Base-by-base conservation (phyloP, 305 asterid species). In the Fraxinus latifolia region DNA sequence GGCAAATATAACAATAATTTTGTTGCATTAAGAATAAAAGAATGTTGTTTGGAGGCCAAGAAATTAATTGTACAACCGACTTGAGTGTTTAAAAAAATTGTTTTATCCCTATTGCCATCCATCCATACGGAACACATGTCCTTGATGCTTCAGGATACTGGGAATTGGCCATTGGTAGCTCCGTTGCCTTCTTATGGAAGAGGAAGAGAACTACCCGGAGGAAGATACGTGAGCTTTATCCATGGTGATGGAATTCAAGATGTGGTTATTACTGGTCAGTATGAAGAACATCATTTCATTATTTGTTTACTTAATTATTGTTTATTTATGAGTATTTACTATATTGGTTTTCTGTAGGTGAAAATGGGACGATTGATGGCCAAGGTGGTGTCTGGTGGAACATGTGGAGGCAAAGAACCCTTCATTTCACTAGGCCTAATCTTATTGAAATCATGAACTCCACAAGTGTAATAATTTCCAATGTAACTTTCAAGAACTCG, bases 151-250 rank as follows among this genome's bases (percentile, higher is more conserved):
- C 84, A 94, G 99, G 92, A 91, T 82, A 85, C 91, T 27, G 73
- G 23, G 79, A 60, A 89, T 3, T 96, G 99, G 99, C 98, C 98
- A 34, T 89, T 96, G 50, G 32, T 96, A 79, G 90, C 91, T 7
- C 99, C 99, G 3, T 84, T 96, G 90, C 98, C 98, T 33, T 96
- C 98, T 58, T 96, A 96, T 80, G 99, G 99, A 84, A 90, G 98
- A 87, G 99, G 99, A 84, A 89, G 98, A 87, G 98, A 96, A 85
- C 90, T 87, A 36, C 98, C 98, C 6, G 99, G 99, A 19, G 96
- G 93, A 84, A 90, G 99, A 90, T 96, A 96, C 83, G 83, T 89
- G 86, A 94, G 98, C 94, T 91, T 96, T 86, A 89, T 96, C 87
- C 97, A 94, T 73, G 98, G 99, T 12, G 86, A 96, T 80, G 97